A percentile compares a stretch with the other conserved stretches of the same genome.
Evolutionary conservation across 2,329 filamentous ascomycete species (phyloP).

Genomic region (Pseudocercospora crystallina): DNA sequence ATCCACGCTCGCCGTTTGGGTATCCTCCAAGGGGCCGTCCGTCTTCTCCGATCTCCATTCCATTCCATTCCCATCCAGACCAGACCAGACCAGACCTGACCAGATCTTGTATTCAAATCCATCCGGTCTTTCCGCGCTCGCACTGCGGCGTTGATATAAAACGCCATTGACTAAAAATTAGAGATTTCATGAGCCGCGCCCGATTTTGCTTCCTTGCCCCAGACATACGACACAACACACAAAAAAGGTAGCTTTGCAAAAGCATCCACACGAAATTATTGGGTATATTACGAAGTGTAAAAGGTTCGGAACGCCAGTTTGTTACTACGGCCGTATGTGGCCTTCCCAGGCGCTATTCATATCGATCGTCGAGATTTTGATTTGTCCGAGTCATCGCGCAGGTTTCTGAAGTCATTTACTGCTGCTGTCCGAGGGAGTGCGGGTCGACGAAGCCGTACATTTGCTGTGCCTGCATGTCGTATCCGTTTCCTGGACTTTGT

Average conservation of each 20-base stretch:
- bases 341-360: constrained; percentile 18
- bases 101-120: too few species aligned
- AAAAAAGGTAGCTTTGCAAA: constrained; percentile 14
- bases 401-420: constrained; percentile 8
- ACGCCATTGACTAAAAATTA: constrained; percentile 21
- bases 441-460: constrained; percentile 51
- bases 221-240: constrained; percentile 6
- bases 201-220: background rate
- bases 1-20: constrained; percentile 2
- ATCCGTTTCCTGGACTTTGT: constrained; percentile 36
- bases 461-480: constrained; percentile 48
- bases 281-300: constrained; percentile 27
- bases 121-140: constrained; percentile 10
- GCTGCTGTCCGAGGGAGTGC: constrained; percentile 33
- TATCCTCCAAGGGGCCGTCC: constrained; percentile 5
- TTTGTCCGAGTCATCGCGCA: constrained; percentile 14
- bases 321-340: constrained; percentile 12
- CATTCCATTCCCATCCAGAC: too few species aligned
- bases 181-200: constrained; percentile 19
- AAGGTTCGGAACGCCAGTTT: constrained; percentile 19
- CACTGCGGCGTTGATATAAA: constrained; percentile 16
- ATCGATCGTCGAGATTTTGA: constrained; percentile 18
- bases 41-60: background rate
- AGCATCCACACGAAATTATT: constrained; percentile 26
- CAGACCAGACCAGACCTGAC: too few species aligned